phyloP scores from a whole-genome alignment of 2,329 filamentous ascomycete species.

The Coniochaeta sp. region DNA sequence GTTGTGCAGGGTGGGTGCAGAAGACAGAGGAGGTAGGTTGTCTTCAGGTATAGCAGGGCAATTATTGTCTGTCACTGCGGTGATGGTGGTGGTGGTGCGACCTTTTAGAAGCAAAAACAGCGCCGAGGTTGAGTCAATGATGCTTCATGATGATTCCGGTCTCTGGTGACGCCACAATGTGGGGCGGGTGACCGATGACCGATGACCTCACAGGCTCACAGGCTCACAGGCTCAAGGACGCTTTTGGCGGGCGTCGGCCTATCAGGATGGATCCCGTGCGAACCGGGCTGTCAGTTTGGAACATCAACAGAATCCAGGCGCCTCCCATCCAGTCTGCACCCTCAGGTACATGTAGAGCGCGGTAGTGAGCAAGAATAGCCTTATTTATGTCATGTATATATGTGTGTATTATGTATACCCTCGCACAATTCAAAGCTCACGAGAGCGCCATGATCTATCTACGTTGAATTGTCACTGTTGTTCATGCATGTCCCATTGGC shows the following conservation, averaged over 20 bases:
- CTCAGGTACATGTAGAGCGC: not conserved
- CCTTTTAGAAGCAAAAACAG: not conserved
- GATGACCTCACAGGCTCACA: not conserved
- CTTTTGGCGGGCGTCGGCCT: no score
- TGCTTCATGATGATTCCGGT: not conserved
- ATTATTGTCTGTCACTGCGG: not conserved
- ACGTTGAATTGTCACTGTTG: no score
- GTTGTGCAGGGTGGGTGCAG: not conserved
- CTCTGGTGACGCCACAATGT: not conserved
- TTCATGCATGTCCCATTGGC: no score
- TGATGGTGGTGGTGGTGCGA: not conserved
- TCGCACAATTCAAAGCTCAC: no score
- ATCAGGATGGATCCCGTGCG: not conserved
- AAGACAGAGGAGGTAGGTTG: not conserved
- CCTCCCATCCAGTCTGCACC: not conserved
- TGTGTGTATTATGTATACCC: no score
- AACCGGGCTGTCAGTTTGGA: not conserved
- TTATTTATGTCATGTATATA: no score
- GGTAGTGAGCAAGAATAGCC: no score
- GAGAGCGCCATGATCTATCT: no score
- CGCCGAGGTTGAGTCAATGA: not conserved
- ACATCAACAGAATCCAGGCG: not conserved
- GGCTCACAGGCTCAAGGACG: not conserved
- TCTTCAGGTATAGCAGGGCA: not conserved
- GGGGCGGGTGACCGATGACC: not conserved